A percentile compares a stretch with the other conserved stretches of the same genome.
Conservation (phyloP, 2,329 filamentous ascomycete genomes). For the Colletotrichum gloeosporioides region DNA sequence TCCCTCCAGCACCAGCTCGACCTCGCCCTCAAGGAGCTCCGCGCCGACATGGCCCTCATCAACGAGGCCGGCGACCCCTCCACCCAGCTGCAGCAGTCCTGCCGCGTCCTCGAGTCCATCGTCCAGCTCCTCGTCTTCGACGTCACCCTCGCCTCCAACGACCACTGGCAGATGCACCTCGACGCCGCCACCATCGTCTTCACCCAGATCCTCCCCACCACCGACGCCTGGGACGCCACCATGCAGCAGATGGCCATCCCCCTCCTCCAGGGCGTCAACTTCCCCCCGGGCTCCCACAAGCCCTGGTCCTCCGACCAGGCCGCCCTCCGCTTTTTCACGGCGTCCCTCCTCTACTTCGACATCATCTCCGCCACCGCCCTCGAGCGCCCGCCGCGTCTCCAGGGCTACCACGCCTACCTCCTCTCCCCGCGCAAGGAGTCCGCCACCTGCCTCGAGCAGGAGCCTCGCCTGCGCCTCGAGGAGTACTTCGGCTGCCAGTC, state of each 20-base stretch:
- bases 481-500: conserved; percentile 45
- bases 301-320: conserved; percentile 52
- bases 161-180: conserved; percentile 56
- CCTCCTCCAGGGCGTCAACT: conserved; percentile 1
- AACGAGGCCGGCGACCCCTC: conserved; percentile 33
- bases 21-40: conserved; percentile 48
- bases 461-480: conserved; percentile 44
- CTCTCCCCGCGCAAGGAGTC: conserved; percentile 36
- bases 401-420: conserved; percentile 43
- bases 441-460: conserved; percentile 6
- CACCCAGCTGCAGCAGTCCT: conserved; percentile 35
- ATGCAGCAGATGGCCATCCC: conserved; percentile 28
- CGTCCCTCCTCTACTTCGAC: conserved; percentile 53
- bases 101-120: conserved; percentile 54
- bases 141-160: conserved; percentile 47
- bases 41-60: conserved; percentile 43
- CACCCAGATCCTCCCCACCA: conserved; percentile 45
- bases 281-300: conserved; percentile 28
- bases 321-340: conserved; percentile 52
- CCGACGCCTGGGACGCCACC: conserved; percentile 40
- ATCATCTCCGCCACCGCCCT: conserved; percentile 54
- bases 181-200: conserved; percentile 57
- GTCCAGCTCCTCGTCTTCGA: conserved; percentile 61
- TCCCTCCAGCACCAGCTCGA: conserved; percentile 48
- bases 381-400: conserved; percentile 45